phyloP scores from a whole-genome alignment of 345 rosid genomes.

The Nasturtium officinale region DNA sequence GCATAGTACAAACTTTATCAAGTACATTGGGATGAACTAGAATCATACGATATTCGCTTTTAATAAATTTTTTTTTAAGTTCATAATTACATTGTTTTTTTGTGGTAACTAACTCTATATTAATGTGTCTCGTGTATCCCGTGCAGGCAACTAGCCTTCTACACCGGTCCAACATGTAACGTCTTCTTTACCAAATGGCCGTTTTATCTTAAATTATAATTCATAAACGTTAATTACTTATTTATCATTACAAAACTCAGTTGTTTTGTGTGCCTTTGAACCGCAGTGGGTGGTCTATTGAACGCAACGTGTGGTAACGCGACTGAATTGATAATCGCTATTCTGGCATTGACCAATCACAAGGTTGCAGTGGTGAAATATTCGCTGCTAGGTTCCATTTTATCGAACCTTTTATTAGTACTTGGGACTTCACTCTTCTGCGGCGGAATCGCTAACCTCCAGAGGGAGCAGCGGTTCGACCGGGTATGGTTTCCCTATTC shows the following conservation, averaged over 20 bases:
- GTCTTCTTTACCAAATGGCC: conserved; percentile 22
- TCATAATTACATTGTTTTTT: background rate
- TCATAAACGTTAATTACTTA: background rate
- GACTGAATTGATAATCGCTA: conserved; percentile 87
- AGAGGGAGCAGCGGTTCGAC: conserved; percentile 73
- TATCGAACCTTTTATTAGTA: conserved; percentile 87
- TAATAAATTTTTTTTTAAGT: background rate
- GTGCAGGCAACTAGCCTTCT: conserved; percentile 87
- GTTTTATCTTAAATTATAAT: background rate
- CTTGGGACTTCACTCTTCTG: conserved; percentile 84
- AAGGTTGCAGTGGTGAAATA: conserved; percentile 79
- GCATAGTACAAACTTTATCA: conserved; percentile 25
- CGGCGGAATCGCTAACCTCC: conserved; percentile 83
- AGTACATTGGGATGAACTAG: background rate
- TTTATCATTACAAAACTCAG: background rate
- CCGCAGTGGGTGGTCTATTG: conserved; percentile 84
- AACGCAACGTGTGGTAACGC: conserved; percentile 99
- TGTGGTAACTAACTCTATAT: conserved; percentile 4
- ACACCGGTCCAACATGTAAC: conserved; percentile 91
- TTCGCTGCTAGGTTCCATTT: conserved; percentile 80
- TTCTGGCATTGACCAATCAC: conserved; percentile 65
- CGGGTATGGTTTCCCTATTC: conserved; percentile 52
- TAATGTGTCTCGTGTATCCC: conserved; percentile 19
- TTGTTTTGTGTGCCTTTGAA: background rate
- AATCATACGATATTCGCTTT: background rate